A percentile compares a stretch with the other conserved stretches of the same genome.
Evolutionary conservation across 495 filamentous ascomycete genomes (phyloP).

Genomic region (Podospora pseudopauciseta): DNA sequence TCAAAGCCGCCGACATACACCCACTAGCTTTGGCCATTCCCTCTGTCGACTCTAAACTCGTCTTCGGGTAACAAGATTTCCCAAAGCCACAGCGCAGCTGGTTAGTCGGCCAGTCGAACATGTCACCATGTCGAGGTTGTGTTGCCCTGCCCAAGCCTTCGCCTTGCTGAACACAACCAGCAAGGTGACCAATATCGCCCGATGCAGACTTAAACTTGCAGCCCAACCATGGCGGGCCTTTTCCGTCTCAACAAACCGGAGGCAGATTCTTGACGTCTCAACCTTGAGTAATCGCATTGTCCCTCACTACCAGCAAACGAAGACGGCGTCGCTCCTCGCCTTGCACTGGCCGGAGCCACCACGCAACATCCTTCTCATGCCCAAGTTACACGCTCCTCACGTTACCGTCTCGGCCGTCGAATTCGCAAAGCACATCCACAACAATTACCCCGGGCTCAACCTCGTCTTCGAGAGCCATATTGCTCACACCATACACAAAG

Average conservation of each 20-base stretch:
- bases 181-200: conserved; percentile 9
- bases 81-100: not conserved
- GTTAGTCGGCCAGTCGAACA: conserved; percentile 12
- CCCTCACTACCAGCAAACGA: conserved; percentile 47
- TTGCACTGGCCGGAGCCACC: conserved; percentile 86
- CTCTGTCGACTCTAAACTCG: too few species aligned
- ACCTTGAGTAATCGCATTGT: conserved; percentile 52
- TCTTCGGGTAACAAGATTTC: not conserved
- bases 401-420: conserved; percentile 71
- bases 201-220: not conserved
- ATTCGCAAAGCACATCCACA: conserved; percentile 76
- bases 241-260: conserved; percentile 38
- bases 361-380: conserved; percentile 83
- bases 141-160: conserved; percentile 21
- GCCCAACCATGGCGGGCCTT: conserved; percentile 37
- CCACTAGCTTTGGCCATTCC: too few species aligned
- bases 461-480: conserved; percentile 78
- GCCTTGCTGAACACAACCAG: conserved; percentile 11
- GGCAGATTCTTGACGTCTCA: conserved; percentile 48
- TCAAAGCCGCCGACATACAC: too few species aligned
- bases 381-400: conserved; percentile 70
- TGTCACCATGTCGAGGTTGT: conserved; percentile 30
- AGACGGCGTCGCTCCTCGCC: conserved; percentile 62
- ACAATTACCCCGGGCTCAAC: conserved; percentile 73
- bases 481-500: conserved; percentile 68